phyloP scores from a whole-genome alignment of 768 basidiomycete species.

The Roridomyces roridus region DNA sequence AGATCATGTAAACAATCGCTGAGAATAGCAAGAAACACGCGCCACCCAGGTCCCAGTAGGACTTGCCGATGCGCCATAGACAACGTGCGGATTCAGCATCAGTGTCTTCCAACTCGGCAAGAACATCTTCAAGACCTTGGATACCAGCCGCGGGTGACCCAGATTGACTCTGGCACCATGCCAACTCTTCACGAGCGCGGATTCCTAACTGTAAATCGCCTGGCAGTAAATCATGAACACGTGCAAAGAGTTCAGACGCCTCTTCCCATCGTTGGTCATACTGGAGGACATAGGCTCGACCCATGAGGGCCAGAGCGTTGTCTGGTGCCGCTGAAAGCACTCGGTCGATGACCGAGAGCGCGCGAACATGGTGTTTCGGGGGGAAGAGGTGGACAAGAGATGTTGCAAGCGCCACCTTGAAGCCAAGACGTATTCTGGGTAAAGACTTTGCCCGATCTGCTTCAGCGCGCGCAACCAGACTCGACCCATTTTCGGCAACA shows the following conservation, averaged over 20 bases:
- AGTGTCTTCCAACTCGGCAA: slow-evolving; percentile 52
- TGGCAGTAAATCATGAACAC: slow-evolving; percentile 54
- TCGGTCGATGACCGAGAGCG: slow-evolving; percentile 74
- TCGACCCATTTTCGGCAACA: slow-evolving; percentile 73
- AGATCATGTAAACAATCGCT: slow-evolving; percentile 7
- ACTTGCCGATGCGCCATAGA: slow-evolving; percentile 85
- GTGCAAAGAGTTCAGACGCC: slow-evolving; percentile 66
- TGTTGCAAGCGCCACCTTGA: slow-evolving; percentile 75
- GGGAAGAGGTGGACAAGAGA: slow-evolving; percentile 86
- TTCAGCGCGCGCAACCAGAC: slow-evolving; percentile 59
- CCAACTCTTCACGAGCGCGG: slow-evolving; percentile 80
- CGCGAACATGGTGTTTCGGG: slow-evolving; percentile 88
- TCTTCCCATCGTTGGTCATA: slow-evolving; percentile 68
- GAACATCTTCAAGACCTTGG: slow-evolving; percentile 52
- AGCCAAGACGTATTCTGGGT: slow-evolving; percentile 61
- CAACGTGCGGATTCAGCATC: slow-evolving; percentile 75
- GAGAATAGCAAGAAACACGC: slow-evolving; percentile 28
- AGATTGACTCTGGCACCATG: slow-evolving; percentile 80
- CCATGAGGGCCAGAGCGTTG: slow-evolving; percentile 73
- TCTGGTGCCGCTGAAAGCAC: slow-evolving; percentile 67
- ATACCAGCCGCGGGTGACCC: slow-evolving; percentile 54
- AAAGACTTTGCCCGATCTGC: slow-evolving; percentile 61
- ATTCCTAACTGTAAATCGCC: slow-evolving; percentile 54
- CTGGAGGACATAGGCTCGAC: slow-evolving; percentile 76
- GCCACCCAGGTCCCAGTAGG: slow-evolving; percentile 78